A percentile compares a stretch with the other conserved stretches of the same genome.
phyloP scores from a whole-genome alignment of 306 rosid genomes.

The Begonia masoniana region DNA sequence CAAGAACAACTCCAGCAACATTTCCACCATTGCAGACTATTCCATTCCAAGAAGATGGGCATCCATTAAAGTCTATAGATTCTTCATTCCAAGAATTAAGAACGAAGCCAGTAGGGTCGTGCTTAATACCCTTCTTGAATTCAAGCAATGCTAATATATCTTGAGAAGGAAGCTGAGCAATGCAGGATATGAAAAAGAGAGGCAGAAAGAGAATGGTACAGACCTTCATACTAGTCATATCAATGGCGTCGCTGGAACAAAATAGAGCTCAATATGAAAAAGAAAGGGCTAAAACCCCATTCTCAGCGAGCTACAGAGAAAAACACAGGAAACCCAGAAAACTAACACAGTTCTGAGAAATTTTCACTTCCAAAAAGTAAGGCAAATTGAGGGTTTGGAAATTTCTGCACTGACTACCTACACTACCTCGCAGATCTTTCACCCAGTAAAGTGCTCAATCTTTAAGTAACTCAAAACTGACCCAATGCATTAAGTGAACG shows the following conservation, averaged over 20 bases:
- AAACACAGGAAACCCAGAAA: too few species aligned
- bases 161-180: constrained; percentile 94
- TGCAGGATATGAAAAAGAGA: constrained; percentile 41
- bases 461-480: constrained; percentile 4
- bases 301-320: too few species aligned
- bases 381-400: too few species aligned
- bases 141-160: constrained; percentile 83
- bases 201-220: constrained; percentile 44
- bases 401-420: too few species aligned
- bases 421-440: too few species aligned
- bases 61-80: constrained; percentile 92
- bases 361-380: too few species aligned
- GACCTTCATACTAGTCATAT: constrained; percentile 32
- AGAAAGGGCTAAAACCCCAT: not conserved
- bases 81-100: constrained; percentile 93
- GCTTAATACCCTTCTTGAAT: constrained; percentile 86
- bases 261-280: constrained; percentile 1
- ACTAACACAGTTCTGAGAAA: too few species aligned
- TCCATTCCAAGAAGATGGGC: constrained; percentile 98
- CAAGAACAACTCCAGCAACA: constrained; percentile 92
- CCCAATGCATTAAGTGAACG: constrained; percentile 19
- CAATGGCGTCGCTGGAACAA: constrained; percentile 6
- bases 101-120: constrained; percentile 87
- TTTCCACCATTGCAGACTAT: constrained; percentile 78
- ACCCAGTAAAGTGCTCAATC: too few species aligned